A percentile compares a stretch with the other conserved stretches of the same genome.
Conservation (phyloP, 441 rosid genomes). For the Brassica balearica region DNA sequence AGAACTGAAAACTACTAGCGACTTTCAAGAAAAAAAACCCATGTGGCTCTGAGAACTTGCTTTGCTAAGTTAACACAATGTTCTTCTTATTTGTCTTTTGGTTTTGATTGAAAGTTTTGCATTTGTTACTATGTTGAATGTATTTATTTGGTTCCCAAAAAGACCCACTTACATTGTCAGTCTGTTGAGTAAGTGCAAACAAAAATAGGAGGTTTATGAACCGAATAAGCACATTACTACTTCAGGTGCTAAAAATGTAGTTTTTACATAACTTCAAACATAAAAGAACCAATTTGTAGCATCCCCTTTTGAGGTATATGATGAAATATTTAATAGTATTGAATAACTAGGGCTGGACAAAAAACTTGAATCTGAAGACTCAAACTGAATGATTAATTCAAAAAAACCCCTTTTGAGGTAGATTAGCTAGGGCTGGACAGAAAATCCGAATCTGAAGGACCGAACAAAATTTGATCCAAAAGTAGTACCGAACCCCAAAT, state of each 20-base stretch:
- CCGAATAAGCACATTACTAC: no score
- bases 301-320: no score
- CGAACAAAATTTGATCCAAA: no score
- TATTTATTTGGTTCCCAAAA: constrained; percentile 1
- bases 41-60: constrained; percentile 31
- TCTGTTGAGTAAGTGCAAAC: constrained; percentile 4
- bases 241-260: not conserved
- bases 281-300: not conserved
- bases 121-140: not conserved
- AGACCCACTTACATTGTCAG: not conserved
- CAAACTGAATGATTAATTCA: no score
- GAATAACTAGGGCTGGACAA: not conserved
- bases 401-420: no score
- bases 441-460: no score
- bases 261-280: not conserved
- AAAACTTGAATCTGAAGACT: no score
- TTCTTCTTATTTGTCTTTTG: constrained; percentile 7
- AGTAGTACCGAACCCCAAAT: no score
- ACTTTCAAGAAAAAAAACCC: constrained; percentile 25
- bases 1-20: constrained; percentile 20
- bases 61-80: constrained; percentile 19
- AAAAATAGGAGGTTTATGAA: no score
- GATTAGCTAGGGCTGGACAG: no score
- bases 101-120: not conserved
- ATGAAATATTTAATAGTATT: no score